Base-by-base conservation (phyloP, 495 filamentous ascomycete species). In the Daldinia loculata region DNA sequence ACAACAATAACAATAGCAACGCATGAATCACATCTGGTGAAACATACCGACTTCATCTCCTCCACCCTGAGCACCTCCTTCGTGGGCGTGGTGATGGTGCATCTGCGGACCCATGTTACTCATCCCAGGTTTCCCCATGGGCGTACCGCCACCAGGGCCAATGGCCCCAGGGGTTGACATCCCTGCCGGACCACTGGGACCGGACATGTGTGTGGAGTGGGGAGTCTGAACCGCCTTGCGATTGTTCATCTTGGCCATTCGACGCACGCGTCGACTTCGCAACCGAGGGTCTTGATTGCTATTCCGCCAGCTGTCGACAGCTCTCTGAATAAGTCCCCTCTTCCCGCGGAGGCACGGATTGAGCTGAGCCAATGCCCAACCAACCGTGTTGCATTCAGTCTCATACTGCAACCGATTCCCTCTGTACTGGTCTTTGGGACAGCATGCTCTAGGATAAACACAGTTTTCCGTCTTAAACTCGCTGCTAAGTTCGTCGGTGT, bases 381-480 rank as follows among this genome's bases (percentile, higher is more conserved):
- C 95, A 12, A 99, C 95, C 0, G 93, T 93, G 80, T 99, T 99
- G 85, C 96, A 99, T 80, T 98, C 96, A 7, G 93, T 98, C 83
- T 99, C 95, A 78, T 99, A 99, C 51, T 93, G 90, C 60, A 98
- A 82, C 14, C 95, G 90, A 78, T 99, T 99, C 12, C 95, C 95
- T 50, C 92, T 89, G 82, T 99, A 99, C 74, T 97, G 91, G 39
- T 98, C 94, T 77, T 99, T 99, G 77, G 86, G 86, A 82, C 94
- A 97, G 83, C 95, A 98, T 7, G 95, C 95, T 52, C 96, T 85
- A 0, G 95, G 95, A 74, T 99, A 99, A 11, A 99, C 95, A 80
- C 96, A 98, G 81, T 99, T 99, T 77, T 97, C 94, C 6, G 91
- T 92, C 83, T 97, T 97, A 88, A 98, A 98, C 57, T 98, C 94